phyloP scores from a whole-genome alignment of 2,329 filamentous ascomycete species.

The Xylaria sp. region DNA sequence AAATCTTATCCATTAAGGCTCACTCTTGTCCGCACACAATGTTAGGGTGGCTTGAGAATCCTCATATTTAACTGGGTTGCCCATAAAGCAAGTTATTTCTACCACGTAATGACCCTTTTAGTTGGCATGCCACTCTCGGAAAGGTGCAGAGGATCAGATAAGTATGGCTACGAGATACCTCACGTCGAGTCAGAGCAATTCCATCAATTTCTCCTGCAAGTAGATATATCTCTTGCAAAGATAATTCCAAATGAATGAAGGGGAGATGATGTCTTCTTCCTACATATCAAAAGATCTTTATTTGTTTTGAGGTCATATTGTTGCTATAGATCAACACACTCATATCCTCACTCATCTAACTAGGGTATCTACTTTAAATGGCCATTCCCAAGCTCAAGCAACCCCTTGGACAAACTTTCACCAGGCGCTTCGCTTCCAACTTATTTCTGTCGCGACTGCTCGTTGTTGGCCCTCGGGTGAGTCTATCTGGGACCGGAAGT shows the following conservation, averaged over 20 bases:
- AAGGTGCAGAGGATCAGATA: no score
- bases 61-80: no score
- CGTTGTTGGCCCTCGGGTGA: background rate
- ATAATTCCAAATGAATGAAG: no score
- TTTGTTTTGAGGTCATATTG: no score
- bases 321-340: background rate
- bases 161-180: no score
- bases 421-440: background rate
- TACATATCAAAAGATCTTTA: no score
- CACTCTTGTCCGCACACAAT: background rate
- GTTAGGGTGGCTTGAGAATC: background rate
- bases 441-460: background rate
- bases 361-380: background rate
- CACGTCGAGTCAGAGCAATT: background rate
- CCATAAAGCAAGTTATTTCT: no score
- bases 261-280: no score
- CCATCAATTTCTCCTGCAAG: background rate
- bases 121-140: no score
- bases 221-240: no score
- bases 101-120: no score
- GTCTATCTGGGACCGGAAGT: background rate
- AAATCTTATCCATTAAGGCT: background rate
- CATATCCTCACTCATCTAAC: background rate
- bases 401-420: no score
- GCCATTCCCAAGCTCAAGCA: background rate